These are phyloP conservation scores for Venturiaceae sp. DNA, from an alignment of 2,329 filamentous ascomycete genomes.

Conservation along the genomic window DNA sequence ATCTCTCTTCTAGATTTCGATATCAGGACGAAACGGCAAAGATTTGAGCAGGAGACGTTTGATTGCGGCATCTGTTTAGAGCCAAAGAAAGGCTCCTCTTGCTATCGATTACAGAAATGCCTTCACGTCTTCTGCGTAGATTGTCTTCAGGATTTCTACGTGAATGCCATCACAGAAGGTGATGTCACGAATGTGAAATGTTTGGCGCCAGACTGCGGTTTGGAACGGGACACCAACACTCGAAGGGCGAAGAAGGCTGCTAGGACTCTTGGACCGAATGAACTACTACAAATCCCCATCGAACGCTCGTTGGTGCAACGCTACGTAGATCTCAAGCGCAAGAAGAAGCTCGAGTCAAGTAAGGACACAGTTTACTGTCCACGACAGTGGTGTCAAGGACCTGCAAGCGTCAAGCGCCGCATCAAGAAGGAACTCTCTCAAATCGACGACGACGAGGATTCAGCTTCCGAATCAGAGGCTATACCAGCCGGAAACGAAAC, in stretches of 20 bases:
- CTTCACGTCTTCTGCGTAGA: conserved; percentile 81
- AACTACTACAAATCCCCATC: conserved; percentile 51
- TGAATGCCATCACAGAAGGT: conserved; percentile 75
- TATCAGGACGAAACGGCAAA: conserved; percentile 58
- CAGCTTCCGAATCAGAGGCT: not conserved
- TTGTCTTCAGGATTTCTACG: conserved; percentile 89
- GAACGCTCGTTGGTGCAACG: conserved; percentile 63
- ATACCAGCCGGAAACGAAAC: not conserved
- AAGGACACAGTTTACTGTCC: conserved; percentile 91
- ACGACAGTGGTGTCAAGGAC: conserved; percentile 82
- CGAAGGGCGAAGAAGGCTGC: conserved; percentile 47
- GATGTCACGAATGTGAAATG: conserved; percentile 73
- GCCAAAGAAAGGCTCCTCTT: conserved; percentile 76
- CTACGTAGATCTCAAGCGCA: conserved; percentile 84
- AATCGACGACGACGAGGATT: not conserved
- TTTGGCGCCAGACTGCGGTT: conserved; percentile 68
- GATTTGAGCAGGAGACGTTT: conserved; percentile 77
- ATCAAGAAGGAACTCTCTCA: conserved; percentile 18
- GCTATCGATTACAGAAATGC: conserved; percentile 75
- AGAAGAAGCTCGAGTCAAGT: conserved; percentile 84
- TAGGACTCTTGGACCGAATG: conserved; percentile 66
- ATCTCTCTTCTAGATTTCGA: conserved; percentile 66
- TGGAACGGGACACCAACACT: conserved; percentile 33
- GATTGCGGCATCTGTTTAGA: conserved; percentile 85
- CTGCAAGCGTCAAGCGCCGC: conserved; percentile 52